These are phyloP conservation scores for Pelargonium citronellum DNA, from an alignment of 441 rosid genomes.

Conservation along the genomic window DNA sequence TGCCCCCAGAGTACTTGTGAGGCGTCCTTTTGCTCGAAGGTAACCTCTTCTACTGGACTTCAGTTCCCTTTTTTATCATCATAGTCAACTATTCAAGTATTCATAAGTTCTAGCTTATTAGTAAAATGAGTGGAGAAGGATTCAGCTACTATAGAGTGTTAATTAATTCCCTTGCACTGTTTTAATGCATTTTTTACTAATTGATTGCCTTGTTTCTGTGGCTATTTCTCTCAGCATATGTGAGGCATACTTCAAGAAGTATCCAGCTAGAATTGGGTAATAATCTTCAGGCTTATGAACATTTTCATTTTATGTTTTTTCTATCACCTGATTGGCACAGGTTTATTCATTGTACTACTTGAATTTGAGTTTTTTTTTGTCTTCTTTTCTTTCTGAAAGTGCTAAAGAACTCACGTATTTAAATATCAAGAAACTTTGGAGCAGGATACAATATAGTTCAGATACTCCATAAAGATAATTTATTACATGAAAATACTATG, in stretches of 20 bases:
- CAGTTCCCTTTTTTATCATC: background rate
- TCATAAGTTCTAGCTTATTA: background rate
- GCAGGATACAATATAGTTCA: background rate
- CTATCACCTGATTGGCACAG: background rate
- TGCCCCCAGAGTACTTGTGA: slow-evolving; percentile 72
- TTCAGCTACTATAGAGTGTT: background rate
- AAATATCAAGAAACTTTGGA: background rate
- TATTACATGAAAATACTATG: background rate
- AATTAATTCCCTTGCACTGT: background rate
- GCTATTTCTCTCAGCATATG: slow-evolving; percentile 57
- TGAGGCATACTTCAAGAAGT: slow-evolving; percentile 85
- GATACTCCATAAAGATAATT: background rate
- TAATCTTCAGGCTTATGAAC: slow-evolving; percentile 8
- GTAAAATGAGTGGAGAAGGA: background rate
- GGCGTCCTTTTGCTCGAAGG: slow-evolving; percentile 80
- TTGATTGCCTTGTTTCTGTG: slow-evolving; percentile 11
- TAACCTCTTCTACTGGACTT: slow-evolving; percentile 18
- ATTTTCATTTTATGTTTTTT: slow-evolving; percentile 4
- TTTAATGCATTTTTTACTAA: background rate
- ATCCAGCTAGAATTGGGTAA: slow-evolving; percentile 83
- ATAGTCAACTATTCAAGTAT: background rate
- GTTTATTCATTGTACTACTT: background rate
- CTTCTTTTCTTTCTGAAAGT: background rate
- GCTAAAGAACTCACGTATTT: background rate
- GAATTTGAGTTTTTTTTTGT: background rate